Evolutionary conservation across 495 filamentous ascomycete genomes (phyloP).

Genomic region (Daldinia vernicosa): DNA sequence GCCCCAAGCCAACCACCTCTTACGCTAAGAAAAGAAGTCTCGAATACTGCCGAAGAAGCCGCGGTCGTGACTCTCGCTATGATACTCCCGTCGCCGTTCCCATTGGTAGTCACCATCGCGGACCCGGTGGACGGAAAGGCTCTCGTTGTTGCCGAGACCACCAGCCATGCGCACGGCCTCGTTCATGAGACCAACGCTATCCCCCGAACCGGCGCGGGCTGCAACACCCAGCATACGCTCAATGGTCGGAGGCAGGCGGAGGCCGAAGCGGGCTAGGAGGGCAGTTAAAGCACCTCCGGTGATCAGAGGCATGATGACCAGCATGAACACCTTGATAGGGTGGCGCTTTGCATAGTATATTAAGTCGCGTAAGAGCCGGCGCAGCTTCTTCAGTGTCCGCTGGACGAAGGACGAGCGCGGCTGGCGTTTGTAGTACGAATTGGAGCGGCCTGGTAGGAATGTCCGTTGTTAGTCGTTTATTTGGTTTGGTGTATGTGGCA

Average conservation of each 20-base stretch:
- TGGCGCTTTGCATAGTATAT: slow-evolving; percentile 78
- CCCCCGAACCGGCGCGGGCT: slow-evolving; percentile 58
- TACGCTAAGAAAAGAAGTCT: slow-evolving; percentile 44
- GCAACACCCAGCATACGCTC: slow-evolving; percentile 65
- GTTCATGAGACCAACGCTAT: slow-evolving; percentile 61
- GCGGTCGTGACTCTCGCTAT: slow-evolving; percentile 43
- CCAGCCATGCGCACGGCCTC: slow-evolving; percentile 58
- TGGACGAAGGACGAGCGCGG: slow-evolving; percentile 79
- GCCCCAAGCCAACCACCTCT: background rate
- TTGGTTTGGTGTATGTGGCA: slow-evolving; percentile 1
- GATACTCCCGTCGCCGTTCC: slow-evolving; percentile 54
- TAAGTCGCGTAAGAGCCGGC: slow-evolving; percentile 76
- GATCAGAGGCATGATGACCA: slow-evolving; percentile 84
- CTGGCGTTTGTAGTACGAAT: slow-evolving; percentile 74
- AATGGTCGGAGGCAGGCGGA: slow-evolving; percentile 71
- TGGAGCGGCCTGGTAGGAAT: slow-evolving; percentile 55
- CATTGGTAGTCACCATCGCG: slow-evolving; percentile 50
- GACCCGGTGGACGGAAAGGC: slow-evolving; percentile 42
- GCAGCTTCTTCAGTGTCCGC: slow-evolving; percentile 73
- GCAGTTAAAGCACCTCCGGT: slow-evolving; percentile 80
- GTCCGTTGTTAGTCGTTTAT: slow-evolving; percentile 11
- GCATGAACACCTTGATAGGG: slow-evolving; percentile 83
- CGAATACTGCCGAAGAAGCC: slow-evolving; percentile 40
- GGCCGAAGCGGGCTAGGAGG: slow-evolving; percentile 76
- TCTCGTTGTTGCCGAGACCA: slow-evolving; percentile 34